These are phyloP conservation scores for Pseudevernia furfuracea DNA, from an alignment of 495 filamentous ascomycete species.

Conservation along the genomic window DNA sequence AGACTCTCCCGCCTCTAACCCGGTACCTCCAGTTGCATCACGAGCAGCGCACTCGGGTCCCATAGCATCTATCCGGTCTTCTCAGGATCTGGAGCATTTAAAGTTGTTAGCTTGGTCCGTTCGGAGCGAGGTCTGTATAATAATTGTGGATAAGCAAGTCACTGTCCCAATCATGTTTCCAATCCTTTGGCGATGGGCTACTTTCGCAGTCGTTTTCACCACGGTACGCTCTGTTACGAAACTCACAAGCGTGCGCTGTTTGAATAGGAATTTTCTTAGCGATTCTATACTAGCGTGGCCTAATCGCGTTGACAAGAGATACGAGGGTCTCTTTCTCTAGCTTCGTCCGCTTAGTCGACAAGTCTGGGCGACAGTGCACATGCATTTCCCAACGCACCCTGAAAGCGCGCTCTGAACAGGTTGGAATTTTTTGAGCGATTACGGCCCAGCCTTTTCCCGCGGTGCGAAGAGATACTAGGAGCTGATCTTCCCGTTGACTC, in stretches of 20 bases:
- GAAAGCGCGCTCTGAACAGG: no score
- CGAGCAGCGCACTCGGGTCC: no score
- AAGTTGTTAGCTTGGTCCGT: not conserved
- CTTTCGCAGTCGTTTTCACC: no score
- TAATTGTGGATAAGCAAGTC: not conserved
- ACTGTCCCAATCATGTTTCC: not conserved
- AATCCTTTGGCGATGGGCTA: not conserved
- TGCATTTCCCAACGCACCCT: no score
- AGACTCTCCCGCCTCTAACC: not conserved
- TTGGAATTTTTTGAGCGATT: not conserved
- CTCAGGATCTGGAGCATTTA: not conserved
- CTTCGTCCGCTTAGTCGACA: no score
- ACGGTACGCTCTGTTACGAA: not conserved
- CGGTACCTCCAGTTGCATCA: no score
- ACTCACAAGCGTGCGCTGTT: not conserved
- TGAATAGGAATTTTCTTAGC: not conserved
- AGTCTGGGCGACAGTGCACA: no score
- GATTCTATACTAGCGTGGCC: not conserved
- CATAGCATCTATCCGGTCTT: no score
- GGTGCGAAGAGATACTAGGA: not conserved
- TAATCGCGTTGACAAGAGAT: no score
- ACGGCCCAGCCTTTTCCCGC: not conserved
- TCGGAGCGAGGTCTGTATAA: no score
- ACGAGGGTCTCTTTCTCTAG: no score
- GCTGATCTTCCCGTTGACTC: not conserved